These are phyloP conservation scores for Malbranchea zuffiana DNA, from an alignment of 2,329 filamentous ascomycete genomes.

Conservation along the genomic window DNA sequence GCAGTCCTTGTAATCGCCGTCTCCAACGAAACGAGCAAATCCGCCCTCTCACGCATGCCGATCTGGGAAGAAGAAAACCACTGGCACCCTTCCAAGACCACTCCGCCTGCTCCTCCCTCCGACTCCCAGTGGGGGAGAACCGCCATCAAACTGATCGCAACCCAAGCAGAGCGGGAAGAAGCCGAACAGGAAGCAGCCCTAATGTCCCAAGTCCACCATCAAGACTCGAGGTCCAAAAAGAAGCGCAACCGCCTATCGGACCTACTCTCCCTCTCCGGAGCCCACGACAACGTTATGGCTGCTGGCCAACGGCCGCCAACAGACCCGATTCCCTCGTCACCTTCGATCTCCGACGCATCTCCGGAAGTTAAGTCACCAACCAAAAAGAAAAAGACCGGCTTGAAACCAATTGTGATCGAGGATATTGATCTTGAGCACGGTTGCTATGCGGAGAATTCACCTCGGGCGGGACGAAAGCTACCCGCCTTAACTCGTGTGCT, in stretches of 20 bases:
- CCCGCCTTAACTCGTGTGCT: conserved; percentile 27
- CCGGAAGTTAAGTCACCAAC: neutral
- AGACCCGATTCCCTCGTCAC: conserved; percentile 14
- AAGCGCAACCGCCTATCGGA: too few relatives aligned
- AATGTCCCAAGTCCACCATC: conserved; percentile 25
- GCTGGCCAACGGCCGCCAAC: too few relatives aligned
- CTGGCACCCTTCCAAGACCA: conserved; percentile 10
- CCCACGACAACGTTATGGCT: too few relatives aligned
- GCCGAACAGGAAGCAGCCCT: conserved; percentile 28
- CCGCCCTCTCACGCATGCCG: conserved; percentile 29
- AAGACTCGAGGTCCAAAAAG: neutral
- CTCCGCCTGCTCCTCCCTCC: conserved; percentile 8
- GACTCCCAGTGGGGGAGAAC: conserved; percentile 1
- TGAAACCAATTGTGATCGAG: conserved; percentile 26
- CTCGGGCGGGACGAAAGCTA: conserved; percentile 30
- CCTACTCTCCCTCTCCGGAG: conserved; percentile 7
- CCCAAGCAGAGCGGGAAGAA: conserved; percentile 33
- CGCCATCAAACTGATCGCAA: conserved; percentile 23
- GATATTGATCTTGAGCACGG: conserved; percentile 38
- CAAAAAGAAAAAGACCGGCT: conserved; percentile 21
- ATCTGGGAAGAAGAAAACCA: conserved; percentile 18
- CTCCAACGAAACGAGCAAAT: conserved; percentile 33
- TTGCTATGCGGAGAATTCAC: conserved; percentile 27
- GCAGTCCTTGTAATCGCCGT: conserved; percentile 37
- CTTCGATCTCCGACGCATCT: neutral